A percentile compares a stretch with the other conserved stretches of the same genome.
Conservation (phyloP, 176 grass and related monocot species). For the maize (Zea mays) region DNA sequence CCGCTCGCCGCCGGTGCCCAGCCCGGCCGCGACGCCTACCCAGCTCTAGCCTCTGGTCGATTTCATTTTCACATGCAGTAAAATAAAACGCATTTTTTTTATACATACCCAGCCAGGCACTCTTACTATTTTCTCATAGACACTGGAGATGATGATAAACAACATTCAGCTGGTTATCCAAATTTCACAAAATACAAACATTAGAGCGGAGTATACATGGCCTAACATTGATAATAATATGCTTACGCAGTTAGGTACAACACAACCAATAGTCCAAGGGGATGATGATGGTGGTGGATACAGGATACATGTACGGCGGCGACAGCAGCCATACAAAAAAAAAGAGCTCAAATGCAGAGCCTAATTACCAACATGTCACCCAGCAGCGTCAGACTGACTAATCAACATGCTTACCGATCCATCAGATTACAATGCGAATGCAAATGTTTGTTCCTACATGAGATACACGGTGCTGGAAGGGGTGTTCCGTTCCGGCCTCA, state of each 20-base stretch:
- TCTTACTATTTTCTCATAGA: too few species aligned
- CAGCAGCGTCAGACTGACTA: conserved; percentile 60
- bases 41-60: too few species aligned
- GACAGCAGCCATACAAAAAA: conserved; percentile 38
- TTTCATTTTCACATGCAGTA: too few species aligned
- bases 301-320: conserved; percentile 18
- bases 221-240: conserved; percentile 40
- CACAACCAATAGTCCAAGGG: neutral
- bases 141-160: too few species aligned
- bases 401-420: conserved; percentile 43
- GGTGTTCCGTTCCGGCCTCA: conserved; percentile 16
- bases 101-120: too few species aligned
- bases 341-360: conserved; percentile 39
- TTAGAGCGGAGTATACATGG: conserved; percentile 28
- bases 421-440: conserved; percentile 45
- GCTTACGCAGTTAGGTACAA: conserved; percentile 43
- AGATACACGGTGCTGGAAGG: neutral
- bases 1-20: conserved; percentile 37
- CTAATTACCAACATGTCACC: conserved; percentile 39
- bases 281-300: conserved; percentile 20
- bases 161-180: conserved; percentile 4
- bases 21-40: too few species aligned
- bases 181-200: neutral
- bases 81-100: too few species aligned
- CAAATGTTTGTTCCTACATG: conserved; percentile 33